These are phyloP conservation scores for Myriosclerotinia curreyana DNA, from an alignment of 2,329 filamentous ascomycete genomes.

Conservation along the genomic window DNA sequence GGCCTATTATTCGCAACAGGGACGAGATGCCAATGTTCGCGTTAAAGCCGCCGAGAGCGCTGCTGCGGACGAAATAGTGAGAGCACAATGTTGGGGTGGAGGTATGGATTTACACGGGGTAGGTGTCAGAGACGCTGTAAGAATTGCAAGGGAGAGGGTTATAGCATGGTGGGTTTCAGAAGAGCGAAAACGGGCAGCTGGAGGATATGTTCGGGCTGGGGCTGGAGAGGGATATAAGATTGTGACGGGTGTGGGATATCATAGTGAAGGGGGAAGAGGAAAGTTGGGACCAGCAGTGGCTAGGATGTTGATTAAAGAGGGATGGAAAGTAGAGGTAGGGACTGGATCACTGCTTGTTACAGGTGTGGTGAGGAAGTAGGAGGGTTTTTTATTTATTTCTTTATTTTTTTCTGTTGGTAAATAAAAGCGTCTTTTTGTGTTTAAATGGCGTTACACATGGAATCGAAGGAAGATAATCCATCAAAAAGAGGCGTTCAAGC, in stretches of 20 bases:
- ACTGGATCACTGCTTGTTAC: conserved; percentile 69
- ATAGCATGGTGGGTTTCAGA: conserved; percentile 76
- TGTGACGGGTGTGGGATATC: conserved; percentile 76
- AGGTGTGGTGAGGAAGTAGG: conserved; percentile 47
- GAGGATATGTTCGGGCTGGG: conserved; percentile 37
- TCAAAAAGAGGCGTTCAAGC: too few species aligned
- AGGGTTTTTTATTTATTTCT: not conserved
- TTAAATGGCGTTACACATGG: too few species aligned
- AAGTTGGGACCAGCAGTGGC: conserved; percentile 77
- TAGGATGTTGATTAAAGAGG: conserved; percentile 69
- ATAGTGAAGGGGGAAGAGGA: conserved; percentile 73
- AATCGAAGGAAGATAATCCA: not conserved
- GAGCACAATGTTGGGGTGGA: conserved; percentile 58
- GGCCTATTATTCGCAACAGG: conserved; percentile 70
- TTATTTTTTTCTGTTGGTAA: not conserved
- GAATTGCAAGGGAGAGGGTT: conserved; percentile 68
- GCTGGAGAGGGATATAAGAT: conserved; percentile 60
- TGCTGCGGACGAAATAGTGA: conserved; percentile 68
- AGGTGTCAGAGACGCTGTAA: conserved; percentile 73
- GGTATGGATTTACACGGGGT: conserved; percentile 81
- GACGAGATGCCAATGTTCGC: conserved; percentile 58
- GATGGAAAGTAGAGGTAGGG: conserved; percentile 76
- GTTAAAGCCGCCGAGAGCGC: conserved; percentile 59
- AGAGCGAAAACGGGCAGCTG: conserved; percentile 34
- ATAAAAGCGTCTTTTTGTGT: not conserved